These are phyloP conservation scores for Lithospermum erythrorhizon DNA, from an alignment of 257 asterid genomes.

Conservation along the genomic window DNA sequence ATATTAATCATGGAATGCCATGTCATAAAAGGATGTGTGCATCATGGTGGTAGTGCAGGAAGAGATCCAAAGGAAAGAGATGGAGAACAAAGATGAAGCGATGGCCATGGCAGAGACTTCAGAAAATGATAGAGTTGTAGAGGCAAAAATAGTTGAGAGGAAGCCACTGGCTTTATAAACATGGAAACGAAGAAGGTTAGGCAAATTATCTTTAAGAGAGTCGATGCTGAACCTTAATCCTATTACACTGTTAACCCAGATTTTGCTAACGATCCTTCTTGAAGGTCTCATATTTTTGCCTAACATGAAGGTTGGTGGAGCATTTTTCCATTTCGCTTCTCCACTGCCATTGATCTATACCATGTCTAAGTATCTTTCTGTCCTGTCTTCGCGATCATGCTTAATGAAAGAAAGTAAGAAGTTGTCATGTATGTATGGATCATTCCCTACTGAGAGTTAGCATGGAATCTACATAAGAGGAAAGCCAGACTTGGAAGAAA, in stretches of 20 bases:
- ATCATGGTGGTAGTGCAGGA: conserved; percentile 12
- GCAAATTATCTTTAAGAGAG: conserved; percentile 25
- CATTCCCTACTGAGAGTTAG: background rate
- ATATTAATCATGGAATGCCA: background rate
- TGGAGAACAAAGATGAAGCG: conserved; percentile 20
- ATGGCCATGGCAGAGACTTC: conserved; percentile 20
- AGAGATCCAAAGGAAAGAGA: conserved; percentile 19
- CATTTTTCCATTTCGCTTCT: background rate
- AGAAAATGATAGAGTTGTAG: conserved; percentile 25
- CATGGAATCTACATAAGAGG: background rate
- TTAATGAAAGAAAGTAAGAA: background rate
- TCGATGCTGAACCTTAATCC: conserved; percentile 3
- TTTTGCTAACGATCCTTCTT: background rate
- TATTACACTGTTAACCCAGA: background rate
- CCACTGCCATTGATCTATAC: background rate
- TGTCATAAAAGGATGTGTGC: background rate
- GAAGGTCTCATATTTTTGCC: background rate
- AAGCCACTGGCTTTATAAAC: conserved; percentile 16
- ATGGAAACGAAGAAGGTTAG: conserved; percentile 29
- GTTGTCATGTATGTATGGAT: background rate
- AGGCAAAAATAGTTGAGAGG: too few species aligned
- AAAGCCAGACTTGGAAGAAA: background rate
- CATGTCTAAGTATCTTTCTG: too few species aligned
- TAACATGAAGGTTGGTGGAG: background rate
- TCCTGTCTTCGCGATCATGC: background rate